Conservation (phyloP, 805 yeast genomes). For the Tetrapisispora taiwanensis region DNA sequence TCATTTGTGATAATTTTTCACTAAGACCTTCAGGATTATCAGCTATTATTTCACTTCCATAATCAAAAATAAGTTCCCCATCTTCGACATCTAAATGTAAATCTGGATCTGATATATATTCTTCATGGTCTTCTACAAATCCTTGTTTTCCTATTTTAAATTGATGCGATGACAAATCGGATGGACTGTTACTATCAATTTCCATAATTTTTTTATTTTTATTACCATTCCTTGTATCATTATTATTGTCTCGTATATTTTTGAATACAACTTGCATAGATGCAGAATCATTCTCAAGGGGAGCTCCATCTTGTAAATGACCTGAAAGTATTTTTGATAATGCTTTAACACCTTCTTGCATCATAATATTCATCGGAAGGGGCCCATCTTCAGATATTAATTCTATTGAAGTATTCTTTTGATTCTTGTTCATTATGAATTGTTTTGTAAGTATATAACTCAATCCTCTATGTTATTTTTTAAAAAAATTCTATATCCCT, state of each 20-base stretch:
- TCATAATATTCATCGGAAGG: conserved; percentile 25
- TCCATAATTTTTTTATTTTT: neutral
- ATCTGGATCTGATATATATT: conserved; percentile 15
- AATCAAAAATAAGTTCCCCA: conserved; percentile 26
- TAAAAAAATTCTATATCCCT: neutral
- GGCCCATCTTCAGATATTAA: conserved; percentile 22
- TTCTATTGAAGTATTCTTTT: conserved; percentile 13
- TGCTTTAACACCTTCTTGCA: conserved; percentile 30
- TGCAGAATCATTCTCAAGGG: conserved; percentile 10
- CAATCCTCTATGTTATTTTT: neutral
- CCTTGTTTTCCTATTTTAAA: neutral
- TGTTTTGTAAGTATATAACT: no score
- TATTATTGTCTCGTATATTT: conserved; percentile 4
- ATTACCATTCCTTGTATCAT: neutral
- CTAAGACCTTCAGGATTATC: conserved; percentile 22
- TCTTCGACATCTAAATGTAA: conserved; percentile 20
- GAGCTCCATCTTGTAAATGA: conserved; percentile 21
- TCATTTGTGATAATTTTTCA: conserved; percentile 21
- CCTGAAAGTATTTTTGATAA: conserved; percentile 22
- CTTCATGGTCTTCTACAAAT: neutral
- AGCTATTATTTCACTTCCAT: conserved; percentile 19
- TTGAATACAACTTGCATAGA: conserved; percentile 20
- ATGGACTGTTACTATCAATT: neutral
- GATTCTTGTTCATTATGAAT: no score
- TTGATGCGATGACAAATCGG: neutral